These are phyloP conservation scores for Fusarium sp. DNA, from an alignment of 2,329 filamentous ascomycete genomes.

Conservation along the genomic window DNA sequence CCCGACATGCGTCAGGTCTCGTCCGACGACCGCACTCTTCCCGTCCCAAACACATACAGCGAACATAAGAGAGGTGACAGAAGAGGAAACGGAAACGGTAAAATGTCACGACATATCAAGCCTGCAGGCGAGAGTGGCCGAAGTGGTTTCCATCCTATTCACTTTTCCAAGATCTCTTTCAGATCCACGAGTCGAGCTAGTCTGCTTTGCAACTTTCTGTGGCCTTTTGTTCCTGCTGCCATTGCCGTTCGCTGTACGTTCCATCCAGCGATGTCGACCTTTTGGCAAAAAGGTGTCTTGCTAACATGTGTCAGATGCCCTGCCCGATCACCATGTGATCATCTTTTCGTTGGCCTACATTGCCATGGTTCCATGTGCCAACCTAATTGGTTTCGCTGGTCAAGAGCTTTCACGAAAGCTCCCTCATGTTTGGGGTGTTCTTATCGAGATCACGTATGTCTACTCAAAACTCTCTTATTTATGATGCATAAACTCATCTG, in stretches of 20 bases:
- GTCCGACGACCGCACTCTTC: slow-evolving; percentile 38
- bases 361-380: slow-evolving; percentile 65
- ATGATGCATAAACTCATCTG: not conserved
- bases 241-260: slow-evolving; percentile 57
- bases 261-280: not conserved
- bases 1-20: slow-evolving; percentile 24
- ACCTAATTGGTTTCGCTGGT: slow-evolving; percentile 62
- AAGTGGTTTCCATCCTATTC: slow-evolving; percentile 57
- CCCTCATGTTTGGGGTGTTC: slow-evolving; percentile 76
- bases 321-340: slow-evolving; percentile 55
- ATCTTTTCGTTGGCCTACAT: slow-evolving; percentile 63
- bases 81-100: slow-evolving; percentile 11
- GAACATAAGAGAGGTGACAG: slow-evolving; percentile 26
- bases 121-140: slow-evolving; percentile 60
- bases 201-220: slow-evolving; percentile 61
- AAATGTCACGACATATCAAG: slow-evolving; percentile 40
- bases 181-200: slow-evolving; percentile 59
- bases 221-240: slow-evolving; percentile 64
- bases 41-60: slow-evolving; percentile 47
- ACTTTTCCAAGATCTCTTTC: slow-evolving; percentile 59
- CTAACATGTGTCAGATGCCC: slow-evolving; percentile 47
- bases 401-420: slow-evolving; percentile 84
- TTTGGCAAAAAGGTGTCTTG: slow-evolving; percentile 7
- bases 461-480: not conserved
- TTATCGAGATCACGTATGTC: slow-evolving; percentile 68